Evolutionary conservation across 2,329 filamentous ascomycete genomes (phyloP).

Genomic region (Fusarium pininemorale): DNA sequence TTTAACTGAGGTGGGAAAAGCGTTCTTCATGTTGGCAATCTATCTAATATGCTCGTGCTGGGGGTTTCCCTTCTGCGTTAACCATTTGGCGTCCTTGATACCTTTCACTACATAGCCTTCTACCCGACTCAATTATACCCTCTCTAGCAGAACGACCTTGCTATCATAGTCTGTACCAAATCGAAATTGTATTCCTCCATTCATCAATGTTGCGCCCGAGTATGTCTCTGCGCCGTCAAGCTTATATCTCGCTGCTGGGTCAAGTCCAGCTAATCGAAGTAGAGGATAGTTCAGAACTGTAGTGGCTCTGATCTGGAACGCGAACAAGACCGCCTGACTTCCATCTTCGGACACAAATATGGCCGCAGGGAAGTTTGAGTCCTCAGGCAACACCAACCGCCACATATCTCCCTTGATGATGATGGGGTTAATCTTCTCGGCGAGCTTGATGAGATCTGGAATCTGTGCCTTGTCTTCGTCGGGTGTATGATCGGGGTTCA

Average conservation of each 20-base stretch:
- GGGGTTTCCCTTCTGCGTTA: not conserved
- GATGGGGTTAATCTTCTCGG: constrained; percentile 67
- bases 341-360: constrained; percentile 65
- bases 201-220: constrained; percentile 70
- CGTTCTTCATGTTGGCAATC: not conserved
- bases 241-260: constrained; percentile 62
- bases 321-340: constrained; percentile 63
- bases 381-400: constrained; percentile 65
- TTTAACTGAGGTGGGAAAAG: not conserved
- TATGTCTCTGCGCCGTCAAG: constrained; percentile 61
- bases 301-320: constrained; percentile 64
- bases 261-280: constrained; percentile 65
- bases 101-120: not conserved
- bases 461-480: constrained; percentile 62
- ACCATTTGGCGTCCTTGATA: not conserved
- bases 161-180: constrained; percentile 66
- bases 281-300: constrained; percentile 63
- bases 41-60: not conserved
- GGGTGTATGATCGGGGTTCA: constrained; percentile 63
- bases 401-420: constrained; percentile 68
- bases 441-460: constrained; percentile 62
- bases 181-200: constrained; percentile 64
- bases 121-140: not conserved
- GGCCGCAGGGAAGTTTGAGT: constrained; percentile 70
- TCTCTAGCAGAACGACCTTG: constrained; percentile 64